Evolutionary conservation across 768 basidiomycete species (phyloP).

Genomic region (Hydnomerulius pinastri): DNA sequence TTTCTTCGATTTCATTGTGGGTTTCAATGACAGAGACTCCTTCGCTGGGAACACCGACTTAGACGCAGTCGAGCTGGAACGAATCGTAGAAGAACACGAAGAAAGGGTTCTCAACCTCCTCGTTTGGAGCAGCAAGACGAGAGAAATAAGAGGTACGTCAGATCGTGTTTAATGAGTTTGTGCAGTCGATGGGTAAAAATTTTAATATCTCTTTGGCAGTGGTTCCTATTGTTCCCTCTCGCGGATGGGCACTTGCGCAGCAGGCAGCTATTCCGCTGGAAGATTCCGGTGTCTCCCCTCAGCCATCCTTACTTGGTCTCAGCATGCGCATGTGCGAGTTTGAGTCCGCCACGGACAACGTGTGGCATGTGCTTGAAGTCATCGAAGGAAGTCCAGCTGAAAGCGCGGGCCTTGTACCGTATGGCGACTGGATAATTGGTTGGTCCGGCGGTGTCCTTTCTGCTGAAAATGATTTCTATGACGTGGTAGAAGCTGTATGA

Average conservation of each 20-base stretch:
- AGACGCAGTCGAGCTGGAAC: slow-evolving; percentile 72
- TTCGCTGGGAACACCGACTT: slow-evolving; percentile 50
- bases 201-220: slow-evolving; percentile 45
- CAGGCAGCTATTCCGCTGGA: slow-evolving; percentile 39
- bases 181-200: background rate
- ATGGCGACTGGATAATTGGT: slow-evolving; percentile 76
- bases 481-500: slow-evolving; percentile 87
- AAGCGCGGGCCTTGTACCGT: slow-evolving; percentile 93
- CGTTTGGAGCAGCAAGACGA: slow-evolving; percentile 84
- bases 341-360: slow-evolving; percentile 83
- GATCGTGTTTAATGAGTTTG: background rate
- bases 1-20: slow-evolving; percentile 96
- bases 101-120: slow-evolving; percentile 66
- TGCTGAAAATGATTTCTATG: slow-evolving; percentile 95
- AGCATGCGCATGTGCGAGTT: slow-evolving; percentile 94
- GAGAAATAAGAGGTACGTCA: slow-evolving; percentile 63
- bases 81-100: slow-evolving; percentile 83
- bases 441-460: slow-evolving; percentile 94
- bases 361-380: slow-evolving; percentile 98
- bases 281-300: slow-evolving; percentile 45
- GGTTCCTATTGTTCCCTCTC: slow-evolving; percentile 82
- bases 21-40: slow-evolving; percentile 72
- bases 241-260: slow-evolving; percentile 69
- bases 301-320: slow-evolving; percentile 91
- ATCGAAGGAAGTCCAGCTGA: slow-evolving; percentile 96